These are phyloP conservation scores for Lomentospora prolificans DNA, from an alignment of 2,329 filamentous ascomycete species.

Conservation along the genomic window DNA sequence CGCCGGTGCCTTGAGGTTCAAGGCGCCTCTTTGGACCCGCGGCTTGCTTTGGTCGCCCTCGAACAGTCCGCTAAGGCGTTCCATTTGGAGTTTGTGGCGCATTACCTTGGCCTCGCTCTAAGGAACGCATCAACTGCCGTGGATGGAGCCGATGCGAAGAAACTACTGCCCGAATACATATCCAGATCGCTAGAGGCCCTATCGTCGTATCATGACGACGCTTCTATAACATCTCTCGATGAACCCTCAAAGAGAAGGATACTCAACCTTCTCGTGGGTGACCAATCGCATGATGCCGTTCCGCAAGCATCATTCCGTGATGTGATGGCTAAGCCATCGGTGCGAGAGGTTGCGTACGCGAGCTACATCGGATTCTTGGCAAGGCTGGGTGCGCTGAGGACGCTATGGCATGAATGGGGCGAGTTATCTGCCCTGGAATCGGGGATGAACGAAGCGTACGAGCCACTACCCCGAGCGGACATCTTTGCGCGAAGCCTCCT, in stretches of 20 bases:
- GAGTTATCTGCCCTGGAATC: not conserved
- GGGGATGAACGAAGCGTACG: not conserved
- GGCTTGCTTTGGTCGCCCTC: not conserved
- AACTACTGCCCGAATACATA: not conserved
- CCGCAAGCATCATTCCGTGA: not conserved
- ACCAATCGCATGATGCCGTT: not conserved
- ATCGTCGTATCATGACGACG: not conserved
- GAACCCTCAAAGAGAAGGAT: not conserved
- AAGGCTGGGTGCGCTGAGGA: constrained; percentile 1
- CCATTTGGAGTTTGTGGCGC: not conserved
- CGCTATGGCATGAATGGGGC: constrained; percentile 1
- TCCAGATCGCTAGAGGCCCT: not conserved
- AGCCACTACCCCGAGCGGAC: not conserved
- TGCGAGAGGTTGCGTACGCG: not conserved
- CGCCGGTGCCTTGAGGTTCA: not conserved
- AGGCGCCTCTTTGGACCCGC: not conserved
- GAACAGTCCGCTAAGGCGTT: not conserved
- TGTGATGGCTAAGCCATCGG: not conserved
- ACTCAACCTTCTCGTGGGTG: not conserved
- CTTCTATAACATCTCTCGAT: not conserved
- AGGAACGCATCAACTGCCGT: not conserved
- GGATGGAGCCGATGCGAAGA: too few relatives aligned
- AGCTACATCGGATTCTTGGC: constrained; percentile 1
- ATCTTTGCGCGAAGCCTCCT: not conserved
- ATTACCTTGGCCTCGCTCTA: not conserved